A percentile compares a stretch with the other conserved stretches of the same genome.
These are phyloP conservation scores for Diaporthe sp. DNA, from an alignment of 2,329 filamentous ascomycete species.

Conservation along the genomic window DNA sequence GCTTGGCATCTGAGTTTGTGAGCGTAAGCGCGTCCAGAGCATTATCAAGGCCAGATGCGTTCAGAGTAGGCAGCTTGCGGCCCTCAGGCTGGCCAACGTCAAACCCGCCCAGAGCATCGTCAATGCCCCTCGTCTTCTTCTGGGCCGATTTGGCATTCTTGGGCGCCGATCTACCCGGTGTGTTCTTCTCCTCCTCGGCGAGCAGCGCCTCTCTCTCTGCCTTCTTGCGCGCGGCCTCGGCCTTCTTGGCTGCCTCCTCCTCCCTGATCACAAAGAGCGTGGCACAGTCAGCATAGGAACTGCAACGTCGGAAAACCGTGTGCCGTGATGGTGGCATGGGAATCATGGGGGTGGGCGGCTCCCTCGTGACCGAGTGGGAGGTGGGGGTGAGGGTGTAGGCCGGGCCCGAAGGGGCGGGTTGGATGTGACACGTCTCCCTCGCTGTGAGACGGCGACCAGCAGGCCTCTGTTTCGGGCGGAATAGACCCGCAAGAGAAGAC, in stretches of 20 bases:
- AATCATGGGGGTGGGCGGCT: not conserved
- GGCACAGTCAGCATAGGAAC: slow-evolving; percentile 18
- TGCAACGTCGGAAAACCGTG: not conserved
- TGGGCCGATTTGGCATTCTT: slow-evolving; percentile 79
- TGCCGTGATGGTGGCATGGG: not conserved
- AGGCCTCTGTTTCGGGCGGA: not conserved
- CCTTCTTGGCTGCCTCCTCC: slow-evolving; percentile 85
- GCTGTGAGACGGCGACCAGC: not conserved
- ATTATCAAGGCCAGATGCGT: slow-evolving; percentile 92
- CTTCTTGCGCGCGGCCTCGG: slow-evolving; percentile 87
- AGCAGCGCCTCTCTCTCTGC: slow-evolving; percentile 89
- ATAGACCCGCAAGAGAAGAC: not conserved
- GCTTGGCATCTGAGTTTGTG: slow-evolving; percentile 60
- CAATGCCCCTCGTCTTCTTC: slow-evolving; percentile 78
- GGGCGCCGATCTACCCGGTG: slow-evolving; percentile 69
- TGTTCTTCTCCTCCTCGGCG: slow-evolving; percentile 82
- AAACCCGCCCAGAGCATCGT: slow-evolving; percentile 72
- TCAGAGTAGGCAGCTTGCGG: slow-evolving; percentile 70
- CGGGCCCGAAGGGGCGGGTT: not conserved
- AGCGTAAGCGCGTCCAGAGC: slow-evolving; percentile 88
- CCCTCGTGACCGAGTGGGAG: not conserved
- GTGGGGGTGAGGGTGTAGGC: not conserved
- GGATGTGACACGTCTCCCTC: slow-evolving; percentile 17
- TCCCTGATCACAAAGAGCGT: slow-evolving; percentile 68
- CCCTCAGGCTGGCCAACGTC: slow-evolving; percentile 61